Evolutionary conservation across 2,329 filamentous ascomycete genomes (phyloP).

Genomic region (Monilinia fructicola): DNA sequence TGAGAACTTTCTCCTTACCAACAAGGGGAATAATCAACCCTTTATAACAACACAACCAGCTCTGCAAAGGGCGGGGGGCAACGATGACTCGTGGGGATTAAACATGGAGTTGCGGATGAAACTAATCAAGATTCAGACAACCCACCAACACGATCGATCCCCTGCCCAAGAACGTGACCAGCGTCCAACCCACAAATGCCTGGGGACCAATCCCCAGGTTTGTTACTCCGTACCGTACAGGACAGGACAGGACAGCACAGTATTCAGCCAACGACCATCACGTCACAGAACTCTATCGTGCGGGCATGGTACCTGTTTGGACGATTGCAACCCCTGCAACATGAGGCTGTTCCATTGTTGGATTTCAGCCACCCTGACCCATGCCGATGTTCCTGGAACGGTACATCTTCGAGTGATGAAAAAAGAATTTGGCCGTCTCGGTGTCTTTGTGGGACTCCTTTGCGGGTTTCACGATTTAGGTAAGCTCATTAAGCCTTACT

Average conservation of each 20-base stretch:
- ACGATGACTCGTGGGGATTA: constrained; percentile 4
- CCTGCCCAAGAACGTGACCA: no score
- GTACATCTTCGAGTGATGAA: constrained; percentile 1
- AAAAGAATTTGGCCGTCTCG: constrained; percentile 5
- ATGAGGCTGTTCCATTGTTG: constrained; percentile 1
- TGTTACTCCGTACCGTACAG: no score
- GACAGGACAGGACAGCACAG: no score
- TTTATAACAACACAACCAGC: constrained; percentile 7
- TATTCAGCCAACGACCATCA: constrained; percentile 8
- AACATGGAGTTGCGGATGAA: not conserved
- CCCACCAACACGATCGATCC: constrained; percentile 9
- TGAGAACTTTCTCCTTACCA: not conserved
- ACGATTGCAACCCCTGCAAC: not conserved
- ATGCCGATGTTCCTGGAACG: constrained; percentile 10
- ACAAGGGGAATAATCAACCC: constrained; percentile 7
- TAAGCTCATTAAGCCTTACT: constrained; percentile 3
- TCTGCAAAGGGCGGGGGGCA: not conserved
- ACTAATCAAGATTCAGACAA: constrained; percentile 2
- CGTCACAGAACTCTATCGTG: constrained; percentile 13
- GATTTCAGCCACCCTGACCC: not conserved
- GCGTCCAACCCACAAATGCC: not conserved
- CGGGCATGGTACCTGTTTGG: not conserved
- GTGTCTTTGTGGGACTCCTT: constrained; percentile 3
- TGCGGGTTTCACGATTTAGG: not conserved
- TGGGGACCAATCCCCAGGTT: constrained; percentile 4